Base-by-base conservation (phyloP, 1,139 yeast species). In the Hyphopichia khmerensis region DNA sequence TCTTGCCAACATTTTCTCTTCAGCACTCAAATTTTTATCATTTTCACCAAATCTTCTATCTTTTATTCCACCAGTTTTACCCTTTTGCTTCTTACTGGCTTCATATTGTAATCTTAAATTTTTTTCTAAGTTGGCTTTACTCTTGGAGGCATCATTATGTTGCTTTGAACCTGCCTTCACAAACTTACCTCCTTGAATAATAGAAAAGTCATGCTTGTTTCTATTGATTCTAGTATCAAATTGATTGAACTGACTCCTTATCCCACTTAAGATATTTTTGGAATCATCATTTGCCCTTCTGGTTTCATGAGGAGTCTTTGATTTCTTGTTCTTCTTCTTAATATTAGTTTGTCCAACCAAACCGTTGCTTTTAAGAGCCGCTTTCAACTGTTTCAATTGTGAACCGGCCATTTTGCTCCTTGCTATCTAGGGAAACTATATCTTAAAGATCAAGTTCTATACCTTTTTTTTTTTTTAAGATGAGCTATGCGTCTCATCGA, bases 31-130 rank as follows among this genome's bases (percentile, higher is more conserved):
- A 39, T 75, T 67, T 30, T 77, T 69, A 63, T 88, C 84, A 53
- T 80, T 79, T 59, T 93, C 99, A 60, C 99, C 99, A 63, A 95
- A 93, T 65, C 99, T 81, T 53, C 89, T 77, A 69, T 95, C 99
- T 4, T 81, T 62, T 16, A 95, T 57, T 2, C 89, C 90, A 40
- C 98, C 96, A 26, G 77, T 81, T 58, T 79, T 85, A 50, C 88
- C 87, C 51, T 81, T 79, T 43, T 73, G 66, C 14, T 74, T 64
- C 61, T 77, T 77, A 51, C 79, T 84, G 29, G 79, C 78, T 39
- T 85, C 86, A 59, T 83, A 87, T 7, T 88, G 88, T 43, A 71
- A 68, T 53, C 71, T 72, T 67, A 96, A 77, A 50, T 81, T 77
- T 40, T 86, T 84, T 59, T 90, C 96, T 38, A 89, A 91, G 13